A percentile compares a stretch with the other conserved stretches of the same genome.
Evolutionary conservation across 1,284 basidiomycete species (phyloP).

Genomic region (Neotropicomus parvogracilis): DNA sequence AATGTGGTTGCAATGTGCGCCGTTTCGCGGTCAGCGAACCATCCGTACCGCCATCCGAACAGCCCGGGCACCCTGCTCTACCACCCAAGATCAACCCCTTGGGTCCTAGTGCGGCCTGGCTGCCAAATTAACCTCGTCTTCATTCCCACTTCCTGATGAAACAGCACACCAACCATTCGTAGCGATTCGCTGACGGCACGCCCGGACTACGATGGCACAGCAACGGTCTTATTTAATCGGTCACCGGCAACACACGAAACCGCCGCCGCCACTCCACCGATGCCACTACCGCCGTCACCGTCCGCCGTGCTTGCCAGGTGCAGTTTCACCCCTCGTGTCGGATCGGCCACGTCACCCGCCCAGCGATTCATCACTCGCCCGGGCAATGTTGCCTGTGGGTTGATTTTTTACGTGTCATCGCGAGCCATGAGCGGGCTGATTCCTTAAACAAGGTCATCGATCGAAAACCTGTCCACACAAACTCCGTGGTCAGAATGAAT

Average conservation of each 20-base stretch:
- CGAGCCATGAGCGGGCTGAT: conserved; percentile 8
- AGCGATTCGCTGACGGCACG: conserved; percentile 22
- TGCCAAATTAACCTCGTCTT: conserved; percentile 24
- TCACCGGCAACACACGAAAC: conserved; percentile 7
- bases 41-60: neutral
- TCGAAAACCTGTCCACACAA: conserved; percentile 6
- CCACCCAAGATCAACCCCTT: neutral
- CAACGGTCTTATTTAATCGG: conserved; percentile 12
- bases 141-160: conserved; percentile 20
- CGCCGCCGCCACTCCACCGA: neutral
- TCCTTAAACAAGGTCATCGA: conserved; percentile 3
- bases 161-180: conserved; percentile 15
- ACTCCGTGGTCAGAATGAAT: conserved; percentile 7
- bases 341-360: too few relatives aligned
- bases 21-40: too few relatives aligned
- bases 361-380: neutral
- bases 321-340: too few relatives aligned
- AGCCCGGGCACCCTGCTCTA: neutral
- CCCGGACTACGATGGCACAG: conserved; percentile 4
- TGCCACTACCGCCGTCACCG: neutral
- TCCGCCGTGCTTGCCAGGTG: too few relatives aligned
- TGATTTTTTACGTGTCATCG: conserved; percentile 22
- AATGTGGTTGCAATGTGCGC: conserved; percentile 8
- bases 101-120: conserved; percentile 17
- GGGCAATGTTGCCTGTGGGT: conserved; percentile 2